Evolutionary conservation across 108 stramenopile species (phyloP), one percentile per base, ranked within the genome.

Genomic region (Pseudonitzschia delicatissima): DNA sequence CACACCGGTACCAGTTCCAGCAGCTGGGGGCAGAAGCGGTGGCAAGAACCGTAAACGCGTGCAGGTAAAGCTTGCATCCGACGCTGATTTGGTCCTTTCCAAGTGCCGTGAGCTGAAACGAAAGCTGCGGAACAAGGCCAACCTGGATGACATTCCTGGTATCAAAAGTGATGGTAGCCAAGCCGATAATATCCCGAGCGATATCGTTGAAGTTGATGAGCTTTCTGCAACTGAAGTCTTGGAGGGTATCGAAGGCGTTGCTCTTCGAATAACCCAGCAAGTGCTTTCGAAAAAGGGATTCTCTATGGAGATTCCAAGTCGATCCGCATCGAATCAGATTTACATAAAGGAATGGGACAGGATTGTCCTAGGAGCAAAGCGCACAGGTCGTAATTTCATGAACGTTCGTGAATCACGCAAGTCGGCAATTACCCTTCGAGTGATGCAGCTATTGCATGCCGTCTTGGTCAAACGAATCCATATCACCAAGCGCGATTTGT

Each of bases 401-500:
- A 90, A 85, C 77, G 92, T 91, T 57, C 85, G 83, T 67, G 90
- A 93, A 75, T 91, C 94, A 31, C 78, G 96, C 34, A 96, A 97
- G 73, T 85, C 96, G 4, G 95, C 97, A 42, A 96, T 97, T 69
- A 97, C 94, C 3, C 88, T 96, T 20, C 90, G 98, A 2, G 93
- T 96, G 23, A 74, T 97, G 66, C 87, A 96, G 80, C 83, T 98
- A 36, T 55, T 98, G n/a, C 96, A 98, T 68, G 83, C 90, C 9
- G 93, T 98, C 21, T 57, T 97, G 37, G 57, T 67, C 35, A 95
- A 93, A 68, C 84, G 91, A 8, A 98, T 98, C 63, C 98, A 98
- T 77, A 97, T 97, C 68, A 98, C 98, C 36, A 98, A 98, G 83
- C 96, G 98, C 50, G 98, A 98, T 77, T 81, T 98, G 59, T 98